These are phyloP conservation scores for Aspergillus vadensis DNA, from an alignment of 2,329 filamentous ascomycete species.

Conservation along the genomic window DNA sequence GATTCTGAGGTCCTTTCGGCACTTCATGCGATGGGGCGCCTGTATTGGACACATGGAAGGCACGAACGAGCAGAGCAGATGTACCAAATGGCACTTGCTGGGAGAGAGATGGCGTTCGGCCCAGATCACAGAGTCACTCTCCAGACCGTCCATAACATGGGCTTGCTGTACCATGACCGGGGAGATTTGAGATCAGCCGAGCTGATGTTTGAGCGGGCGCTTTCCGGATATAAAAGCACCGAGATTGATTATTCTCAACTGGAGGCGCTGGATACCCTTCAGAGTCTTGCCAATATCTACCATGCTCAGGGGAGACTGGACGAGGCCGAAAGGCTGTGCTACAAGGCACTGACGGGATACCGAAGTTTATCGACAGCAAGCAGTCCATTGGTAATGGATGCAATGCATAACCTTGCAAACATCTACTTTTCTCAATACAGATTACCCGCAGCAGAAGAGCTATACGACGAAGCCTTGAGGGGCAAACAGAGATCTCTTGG, in stretches of 20 bases:
- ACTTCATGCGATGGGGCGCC: background rate
- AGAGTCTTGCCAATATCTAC: background rate
- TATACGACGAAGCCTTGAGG: slow-evolving; percentile 19
- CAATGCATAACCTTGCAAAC: slow-evolving; percentile 27
- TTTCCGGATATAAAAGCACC: background rate
- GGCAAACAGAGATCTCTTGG: slow-evolving; percentile 9
- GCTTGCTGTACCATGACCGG: background rate
- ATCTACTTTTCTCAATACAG: slow-evolving; percentile 26
- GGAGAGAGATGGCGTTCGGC: slow-evolving; percentile 23
- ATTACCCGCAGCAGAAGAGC: slow-evolving; percentile 25
- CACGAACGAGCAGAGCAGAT: background rate
- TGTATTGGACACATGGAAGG: background rate
- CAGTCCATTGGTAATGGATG: background rate
- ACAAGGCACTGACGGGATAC: background rate
- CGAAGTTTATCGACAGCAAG: background rate
- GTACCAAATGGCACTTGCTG: background rate
- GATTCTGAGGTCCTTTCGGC: background rate
- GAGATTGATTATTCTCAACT: background rate
- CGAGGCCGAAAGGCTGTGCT: background rate
- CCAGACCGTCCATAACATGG: background rate
- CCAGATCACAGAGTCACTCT: slow-evolving; percentile 23
- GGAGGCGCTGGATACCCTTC: background rate
- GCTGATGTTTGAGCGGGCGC: background rate
- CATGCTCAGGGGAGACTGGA: slow-evolving; percentile 6
- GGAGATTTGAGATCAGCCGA: background rate